Evolutionary conservation across 345 rosid species (phyloP).

Genomic region (Adansonia digitata): DNA sequence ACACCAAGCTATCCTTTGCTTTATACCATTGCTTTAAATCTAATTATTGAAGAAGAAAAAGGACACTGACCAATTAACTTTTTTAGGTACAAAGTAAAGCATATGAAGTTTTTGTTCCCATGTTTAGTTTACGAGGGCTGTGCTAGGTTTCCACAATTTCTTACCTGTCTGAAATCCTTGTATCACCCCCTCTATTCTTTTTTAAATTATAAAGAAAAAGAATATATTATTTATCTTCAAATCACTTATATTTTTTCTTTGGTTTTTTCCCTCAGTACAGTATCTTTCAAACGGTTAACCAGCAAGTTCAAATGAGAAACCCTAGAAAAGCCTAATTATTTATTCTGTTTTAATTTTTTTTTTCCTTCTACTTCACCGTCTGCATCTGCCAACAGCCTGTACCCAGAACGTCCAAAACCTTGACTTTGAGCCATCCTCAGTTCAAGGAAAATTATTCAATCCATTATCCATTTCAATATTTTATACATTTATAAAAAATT

Average conservation of each 20-base stretch:
- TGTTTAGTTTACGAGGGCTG: too few species aligned
- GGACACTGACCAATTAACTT: not conserved
- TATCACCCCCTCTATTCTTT: not conserved
- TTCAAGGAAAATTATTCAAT: slow-evolving; percentile 3
- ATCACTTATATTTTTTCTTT: too few species aligned
- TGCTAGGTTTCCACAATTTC: not conserved
- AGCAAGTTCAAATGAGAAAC: not conserved
- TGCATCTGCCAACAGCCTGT: not conserved
- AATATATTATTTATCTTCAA: too few species aligned
- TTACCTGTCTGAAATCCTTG: not conserved
- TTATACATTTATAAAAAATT: too few species aligned
- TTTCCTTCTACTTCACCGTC: not conserved
- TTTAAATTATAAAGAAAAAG: slow-evolving; percentile 1
- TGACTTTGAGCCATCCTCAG: slow-evolving; percentile 12
- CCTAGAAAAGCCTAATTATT: not conserved
- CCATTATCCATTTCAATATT: too few species aligned
- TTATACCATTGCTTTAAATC: not conserved
- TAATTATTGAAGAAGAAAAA: not conserved
- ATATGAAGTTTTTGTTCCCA: not conserved
- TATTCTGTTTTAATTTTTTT: too few species aligned
- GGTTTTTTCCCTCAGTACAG: not conserved
- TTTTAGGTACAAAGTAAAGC: not conserved
- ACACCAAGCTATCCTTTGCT: too few species aligned
- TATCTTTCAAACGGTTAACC: slow-evolving; percentile 1
- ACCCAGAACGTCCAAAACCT: slow-evolving; percentile 2